Evolutionary conservation across 441 rosid species (phyloP), one percentile per base, ranked within the genome.

Genomic region (Pelargonium exstipulatum): DNA sequence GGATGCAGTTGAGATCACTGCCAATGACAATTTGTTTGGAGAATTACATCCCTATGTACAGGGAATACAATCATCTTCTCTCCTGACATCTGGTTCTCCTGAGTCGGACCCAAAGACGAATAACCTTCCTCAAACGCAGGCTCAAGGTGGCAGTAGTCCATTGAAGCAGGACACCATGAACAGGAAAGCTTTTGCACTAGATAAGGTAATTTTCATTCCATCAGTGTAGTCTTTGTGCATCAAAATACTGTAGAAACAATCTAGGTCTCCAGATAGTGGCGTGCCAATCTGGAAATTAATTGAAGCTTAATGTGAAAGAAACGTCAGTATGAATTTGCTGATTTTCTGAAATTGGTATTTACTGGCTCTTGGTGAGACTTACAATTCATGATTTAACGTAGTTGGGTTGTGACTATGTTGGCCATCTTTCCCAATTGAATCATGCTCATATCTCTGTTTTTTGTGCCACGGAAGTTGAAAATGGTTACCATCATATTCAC

Each of bases 121-220:
- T 64, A 84, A n/a, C 73, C 18, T 69, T 72, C 74, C 84, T 60
- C 82, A 83, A 72, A 70, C 80, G 64, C 80, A 81, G 46, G 76
- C 74, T 14, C 86, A 78, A 77, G 80, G 83, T 13, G 83, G 83
- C 68, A 78, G 82, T 66, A 81, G 87, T 74, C 77, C 82, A 61
- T 72, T 81, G 77, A 90, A 87, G 87, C 85, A 72, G 76, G 96
- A 91, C 83, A 92, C 93, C 65, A 77, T 86, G 70, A 81, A 85
- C 86, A 89, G 68, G 74, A 90, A 87, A 72, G 89, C 92, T 69
- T 92, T 95, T 83, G 93, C 97, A 29, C 69, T 92, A 81, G 98
- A 95, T 78, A 95, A 95, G 97, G 99, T 92, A 24, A 65, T 70
- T 69, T 68, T 57, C 22, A 9, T 75, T 74, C 46, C 61, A 68